Evolutionary conservation across 176 grass and related monocot genomes (phyloP).

Genomic region (Chloris gayana): DNA sequence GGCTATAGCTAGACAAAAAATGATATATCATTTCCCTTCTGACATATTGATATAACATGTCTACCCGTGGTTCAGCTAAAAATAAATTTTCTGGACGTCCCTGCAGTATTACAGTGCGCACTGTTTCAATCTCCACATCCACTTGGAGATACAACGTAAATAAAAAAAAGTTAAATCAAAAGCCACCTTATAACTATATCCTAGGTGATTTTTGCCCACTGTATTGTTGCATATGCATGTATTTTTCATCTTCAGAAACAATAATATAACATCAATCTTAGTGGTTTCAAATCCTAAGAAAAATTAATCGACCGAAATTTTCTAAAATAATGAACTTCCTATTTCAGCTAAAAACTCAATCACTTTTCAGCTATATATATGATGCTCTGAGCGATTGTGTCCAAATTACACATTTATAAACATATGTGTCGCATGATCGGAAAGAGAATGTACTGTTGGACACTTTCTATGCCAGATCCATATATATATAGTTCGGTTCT

Average conservation of each 20-base stretch:
- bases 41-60: slow-evolving; percentile 22
- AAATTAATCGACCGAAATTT: too few species aligned
- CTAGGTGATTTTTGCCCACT: not conserved
- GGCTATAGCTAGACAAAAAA: not conserved
- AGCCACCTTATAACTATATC: not conserved
- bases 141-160: slow-evolving; percentile 20
- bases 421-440: too few species aligned
- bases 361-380: too few species aligned
- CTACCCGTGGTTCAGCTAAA: slow-evolving; percentile 28
- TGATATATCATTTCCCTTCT: not conserved
- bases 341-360: too few species aligned
- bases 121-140: slow-evolving; percentile 30
- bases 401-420: too few species aligned
- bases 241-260: not conserved
- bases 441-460: too few species aligned
- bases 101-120: slow-evolving; percentile 8
- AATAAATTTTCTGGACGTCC: slow-evolving; percentile 17
- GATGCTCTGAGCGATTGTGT: too few species aligned
- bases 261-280: not conserved
- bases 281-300: too few species aligned
- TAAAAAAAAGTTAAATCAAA: slow-evolving; percentile 19
- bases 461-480: too few species aligned
- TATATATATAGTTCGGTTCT: too few species aligned
- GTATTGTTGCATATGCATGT: slow-evolving; percentile 16
- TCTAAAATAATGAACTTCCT: too few species aligned